phyloP scores from a whole-genome alignment of 441 rosid species.

The Populus hybrid region DNA sequence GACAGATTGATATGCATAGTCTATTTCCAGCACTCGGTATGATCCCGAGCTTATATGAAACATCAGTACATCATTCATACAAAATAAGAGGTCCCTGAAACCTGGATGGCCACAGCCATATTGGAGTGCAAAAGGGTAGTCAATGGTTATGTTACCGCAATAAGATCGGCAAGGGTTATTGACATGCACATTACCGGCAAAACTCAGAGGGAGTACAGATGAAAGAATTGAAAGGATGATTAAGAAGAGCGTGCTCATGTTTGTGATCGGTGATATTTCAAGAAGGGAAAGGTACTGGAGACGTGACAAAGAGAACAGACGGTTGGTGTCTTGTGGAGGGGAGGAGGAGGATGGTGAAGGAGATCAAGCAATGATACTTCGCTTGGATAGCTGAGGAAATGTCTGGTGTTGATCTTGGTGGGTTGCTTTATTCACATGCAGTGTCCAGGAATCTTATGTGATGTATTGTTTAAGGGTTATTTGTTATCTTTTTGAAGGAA shows the following conservation, averaged over 20 bases:
- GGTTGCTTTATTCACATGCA: constrained; percentile 34
- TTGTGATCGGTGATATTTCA: neutral
- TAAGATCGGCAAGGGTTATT: constrained; percentile 57
- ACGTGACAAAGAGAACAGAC: neutral
- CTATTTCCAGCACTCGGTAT: constrained; percentile 74
- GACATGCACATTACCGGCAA: constrained; percentile 7
- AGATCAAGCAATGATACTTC: constrained; percentile 30
- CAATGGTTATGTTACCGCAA: constrained; percentile 75
- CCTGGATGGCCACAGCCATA: constrained; percentile 92
- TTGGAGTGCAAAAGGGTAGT: constrained; percentile 70
- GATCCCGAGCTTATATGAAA: constrained; percentile 85
- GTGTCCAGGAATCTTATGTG: constrained; percentile 20
- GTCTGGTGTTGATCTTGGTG: neutral
- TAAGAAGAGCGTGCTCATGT: constrained; percentile 22
- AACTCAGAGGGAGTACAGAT: neutral
- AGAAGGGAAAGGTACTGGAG: neutral
- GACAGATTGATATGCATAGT: constrained; percentile 70
- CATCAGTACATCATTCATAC: constrained; percentile 79
- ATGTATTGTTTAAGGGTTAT: neutral
- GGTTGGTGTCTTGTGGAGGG: neutral
- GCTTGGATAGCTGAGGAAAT: constrained; percentile 27
- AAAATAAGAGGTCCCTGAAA: constrained; percentile 68
- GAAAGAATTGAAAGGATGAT: constrained; percentile 15
- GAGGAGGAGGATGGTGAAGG: neutral
- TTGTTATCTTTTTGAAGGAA: neutral